These are phyloP conservation scores for Solanum clarkiae DNA, from an alignment of 257 asterid species.

Conservation along the genomic window DNA sequence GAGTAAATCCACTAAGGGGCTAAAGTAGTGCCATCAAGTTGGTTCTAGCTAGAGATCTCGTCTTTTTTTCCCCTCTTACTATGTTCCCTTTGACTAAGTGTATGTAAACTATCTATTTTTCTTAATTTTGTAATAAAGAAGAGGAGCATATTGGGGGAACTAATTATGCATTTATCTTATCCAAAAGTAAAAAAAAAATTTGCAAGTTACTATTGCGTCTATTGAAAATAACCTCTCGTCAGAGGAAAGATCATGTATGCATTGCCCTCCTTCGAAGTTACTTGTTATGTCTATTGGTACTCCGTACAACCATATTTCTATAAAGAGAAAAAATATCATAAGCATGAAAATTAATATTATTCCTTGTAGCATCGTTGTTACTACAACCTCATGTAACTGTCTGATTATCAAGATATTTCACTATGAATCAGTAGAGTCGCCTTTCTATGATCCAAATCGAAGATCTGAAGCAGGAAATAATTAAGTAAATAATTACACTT, in stretches of 20 bases:
- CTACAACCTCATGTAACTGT: neutral
- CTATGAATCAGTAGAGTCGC: neutral
- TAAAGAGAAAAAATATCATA: neutral
- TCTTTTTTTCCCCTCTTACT: neutral
- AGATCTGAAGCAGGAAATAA: neutral
- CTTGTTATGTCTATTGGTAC: no score
- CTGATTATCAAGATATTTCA: neutral
- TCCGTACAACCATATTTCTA: no score
- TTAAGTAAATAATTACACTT: neutral
- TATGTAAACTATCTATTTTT: neutral
- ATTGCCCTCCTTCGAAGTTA: no score
- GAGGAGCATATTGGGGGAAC: neutral
- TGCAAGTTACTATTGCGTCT: neutral
- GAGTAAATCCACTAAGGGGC: neutral
- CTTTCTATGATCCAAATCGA: neutral
- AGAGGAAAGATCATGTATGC: neutral
- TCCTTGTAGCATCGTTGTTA: neutral
- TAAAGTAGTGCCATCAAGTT: neutral
- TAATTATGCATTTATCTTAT: neutral
- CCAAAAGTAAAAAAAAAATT: neutral
- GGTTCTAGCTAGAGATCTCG: neutral
- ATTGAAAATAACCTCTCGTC: accelerated
- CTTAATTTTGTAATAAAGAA: neutral
- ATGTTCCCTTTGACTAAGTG: neutral
- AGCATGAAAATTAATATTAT: neutral